Conservation (phyloP, 306 rosid species). For the Ochetophila trinervis region DNA sequence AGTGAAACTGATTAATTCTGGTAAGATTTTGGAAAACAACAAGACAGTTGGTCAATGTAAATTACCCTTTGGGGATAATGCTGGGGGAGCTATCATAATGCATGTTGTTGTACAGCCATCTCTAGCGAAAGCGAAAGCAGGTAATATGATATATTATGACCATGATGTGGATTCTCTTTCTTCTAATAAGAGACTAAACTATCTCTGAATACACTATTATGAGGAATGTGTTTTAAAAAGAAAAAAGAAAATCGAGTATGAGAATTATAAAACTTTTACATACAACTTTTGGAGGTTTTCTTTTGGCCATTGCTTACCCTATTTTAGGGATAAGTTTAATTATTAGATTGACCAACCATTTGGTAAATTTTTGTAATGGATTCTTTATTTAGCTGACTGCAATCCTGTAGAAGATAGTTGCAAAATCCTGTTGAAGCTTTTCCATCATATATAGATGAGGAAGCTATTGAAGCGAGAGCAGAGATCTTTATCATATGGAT, state of each 20-base stretch:
- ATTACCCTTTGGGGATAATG: constrained; percentile 69
- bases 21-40: constrained; percentile 96
- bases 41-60: constrained; percentile 92
- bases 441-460: neutral
- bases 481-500: too few relatives aligned
- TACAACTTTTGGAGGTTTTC: too few relatives aligned
- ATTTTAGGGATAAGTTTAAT: too few relatives aligned
- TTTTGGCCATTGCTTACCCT: too few relatives aligned
- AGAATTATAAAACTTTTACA: too few relatives aligned
- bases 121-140: constrained; percentile 69
- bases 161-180: neutral
- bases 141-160: constrained; percentile 33
- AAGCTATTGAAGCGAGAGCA: too few relatives aligned
- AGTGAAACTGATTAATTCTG: constrained; percentile 86
- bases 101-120: constrained; percentile 92
- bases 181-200: neutral
- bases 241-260: too few relatives aligned
- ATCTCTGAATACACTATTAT: neutral
- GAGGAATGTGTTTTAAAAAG: too few relatives aligned
- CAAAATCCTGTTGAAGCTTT: neutral
- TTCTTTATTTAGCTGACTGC: too few relatives aligned
- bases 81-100: constrained; percentile 69
- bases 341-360: too few relatives aligned
- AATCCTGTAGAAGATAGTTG: neutral
- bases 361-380: too few relatives aligned